phyloP scores from a whole-genome alignment of 75 land plant species.

The Picea sitchensis region DNA sequence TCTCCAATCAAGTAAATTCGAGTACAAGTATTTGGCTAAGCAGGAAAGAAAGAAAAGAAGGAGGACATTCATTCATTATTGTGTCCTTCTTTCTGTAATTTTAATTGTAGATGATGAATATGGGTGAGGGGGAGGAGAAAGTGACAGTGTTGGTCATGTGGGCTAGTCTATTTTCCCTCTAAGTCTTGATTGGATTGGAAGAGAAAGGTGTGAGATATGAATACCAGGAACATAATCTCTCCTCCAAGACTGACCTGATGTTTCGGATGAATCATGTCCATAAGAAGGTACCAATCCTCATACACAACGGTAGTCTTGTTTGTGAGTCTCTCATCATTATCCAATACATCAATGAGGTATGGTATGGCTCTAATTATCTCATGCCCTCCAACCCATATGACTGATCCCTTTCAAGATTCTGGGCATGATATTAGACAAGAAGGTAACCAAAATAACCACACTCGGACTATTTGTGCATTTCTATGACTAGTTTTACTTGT shows the following conservation, averaged over 20 bases:
- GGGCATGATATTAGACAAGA: conserved; percentile 19
- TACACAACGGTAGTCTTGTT: not conserved
- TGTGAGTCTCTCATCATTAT: no score
- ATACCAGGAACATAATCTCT: not conserved
- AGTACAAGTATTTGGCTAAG: no score
- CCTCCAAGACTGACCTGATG: not conserved
- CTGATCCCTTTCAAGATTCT: conserved; percentile 10
- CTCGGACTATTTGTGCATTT: no score
- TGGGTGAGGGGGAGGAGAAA: not conserved
- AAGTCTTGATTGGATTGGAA: not conserved
- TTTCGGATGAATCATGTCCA: no score
- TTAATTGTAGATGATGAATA: no score
- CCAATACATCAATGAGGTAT: no score
- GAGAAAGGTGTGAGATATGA: not conserved
- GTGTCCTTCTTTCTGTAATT: no score
- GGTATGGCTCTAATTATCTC: not conserved
- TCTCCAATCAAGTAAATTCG: no score
- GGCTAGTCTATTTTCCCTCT: not conserved
- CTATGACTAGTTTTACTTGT: not conserved
- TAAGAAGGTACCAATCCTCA: not conserved
- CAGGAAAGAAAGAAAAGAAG: no score
- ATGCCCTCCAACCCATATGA: conserved; percentile 12
- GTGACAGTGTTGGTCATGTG: not conserved
- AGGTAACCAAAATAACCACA: not conserved
- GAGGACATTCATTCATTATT: no score